Evolutionary conservation across 305 asterid genomes (phyloP), one percentile per base, ranked within the genome.

Genomic region (Euphrasia arctica): DNA sequence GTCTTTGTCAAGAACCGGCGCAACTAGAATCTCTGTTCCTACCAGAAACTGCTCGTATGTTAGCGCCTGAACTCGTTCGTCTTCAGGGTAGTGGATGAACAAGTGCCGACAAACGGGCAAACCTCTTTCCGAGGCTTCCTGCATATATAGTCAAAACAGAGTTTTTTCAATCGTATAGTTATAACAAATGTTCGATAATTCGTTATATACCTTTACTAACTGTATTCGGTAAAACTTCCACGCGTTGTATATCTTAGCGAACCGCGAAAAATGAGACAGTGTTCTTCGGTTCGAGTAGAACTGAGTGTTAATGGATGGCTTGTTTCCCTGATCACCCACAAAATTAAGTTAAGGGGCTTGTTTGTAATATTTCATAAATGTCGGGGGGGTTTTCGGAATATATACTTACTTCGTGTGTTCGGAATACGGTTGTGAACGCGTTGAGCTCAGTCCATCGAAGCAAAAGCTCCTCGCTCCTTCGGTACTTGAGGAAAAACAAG

Each of bases 41-140:
- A 91, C 91, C 29, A 91, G 82, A 69, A 89, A 91, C 76, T 91
- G 90, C 81, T 89, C 84, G 18, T 87, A 83, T 5, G 85, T 86
- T 63, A 89, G 81, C 27, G 60, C 72, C 0, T 83, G 90, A 31
- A 85, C 82, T 22, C 73, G 66, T 48, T 87, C 84, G 45, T 91
- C 98, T 50, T 83, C 72, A 13, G 95, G 95, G 70, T 89, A 91
- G 80, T 91, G 98, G 56, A 89, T 78, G 84, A 91, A 89, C 54
- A 82, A 80, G 78, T 91, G 96, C n/a, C 98, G 92, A 76, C 97
- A 89, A 63, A 91, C 77, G 3, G 98, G 98, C n/a, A 89, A 77
- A 48, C 98, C 98, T 67, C 83, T 83, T 14, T 83, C 82, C 0
- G 92, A 87, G 39, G 93, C 98, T 82, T 91, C 97, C 98, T 91